A percentile compares a stretch with the other conserved stretches of the same genome.
Evolutionary conservation across 345 rosid species (phyloP).

Genomic region (Cardamine resedifolia): DNA sequence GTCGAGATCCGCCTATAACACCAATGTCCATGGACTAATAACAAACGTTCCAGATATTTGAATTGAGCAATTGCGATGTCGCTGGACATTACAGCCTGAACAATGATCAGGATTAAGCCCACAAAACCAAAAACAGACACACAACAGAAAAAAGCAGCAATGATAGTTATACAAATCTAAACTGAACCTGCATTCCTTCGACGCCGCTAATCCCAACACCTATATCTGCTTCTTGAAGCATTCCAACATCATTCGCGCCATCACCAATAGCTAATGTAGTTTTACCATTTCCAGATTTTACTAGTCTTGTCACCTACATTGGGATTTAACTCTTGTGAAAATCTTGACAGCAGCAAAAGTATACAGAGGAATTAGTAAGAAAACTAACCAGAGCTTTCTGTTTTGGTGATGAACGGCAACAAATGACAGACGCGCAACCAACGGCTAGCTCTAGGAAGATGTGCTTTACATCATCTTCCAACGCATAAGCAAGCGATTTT

Average conservation of each 20-base stretch:
- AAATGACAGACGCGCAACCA: constrained; percentile 89
- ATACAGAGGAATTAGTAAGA: neutral
- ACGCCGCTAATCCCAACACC: constrained; percentile 96
- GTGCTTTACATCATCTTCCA: constrained; percentile 70
- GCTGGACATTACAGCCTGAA: constrained; percentile 96
- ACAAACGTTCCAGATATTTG: constrained; percentile 79
- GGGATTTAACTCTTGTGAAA: constrained; percentile 23
- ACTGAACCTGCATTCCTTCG: constrained; percentile 95
- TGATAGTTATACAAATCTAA: neutral
- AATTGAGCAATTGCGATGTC: constrained; percentile 95
- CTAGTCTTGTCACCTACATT: constrained; percentile 84
- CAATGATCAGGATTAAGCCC: neutral
- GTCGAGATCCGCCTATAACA: constrained; percentile 85
- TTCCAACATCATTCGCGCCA: constrained; percentile 98
- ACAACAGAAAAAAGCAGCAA: neutral
- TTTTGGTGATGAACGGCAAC: constrained; percentile 96
- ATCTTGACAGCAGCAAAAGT: neutral
- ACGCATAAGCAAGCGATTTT: constrained; percentile 85
- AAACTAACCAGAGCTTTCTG: constrained; percentile 88
- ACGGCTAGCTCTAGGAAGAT: constrained; percentile 74
- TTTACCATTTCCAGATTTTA: constrained; percentile 75
- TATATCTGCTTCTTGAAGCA: constrained; percentile 99
- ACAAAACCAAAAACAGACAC: neutral
- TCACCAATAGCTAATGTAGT: constrained; percentile 93
- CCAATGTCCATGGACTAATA: constrained; percentile 98